A percentile compares a stretch with the other conserved stretches of the same genome.
Evolutionary conservation across 768 basidiomycete genomes (phyloP).

Genomic region (Rubroboletus pulcherrimus): DNA sequence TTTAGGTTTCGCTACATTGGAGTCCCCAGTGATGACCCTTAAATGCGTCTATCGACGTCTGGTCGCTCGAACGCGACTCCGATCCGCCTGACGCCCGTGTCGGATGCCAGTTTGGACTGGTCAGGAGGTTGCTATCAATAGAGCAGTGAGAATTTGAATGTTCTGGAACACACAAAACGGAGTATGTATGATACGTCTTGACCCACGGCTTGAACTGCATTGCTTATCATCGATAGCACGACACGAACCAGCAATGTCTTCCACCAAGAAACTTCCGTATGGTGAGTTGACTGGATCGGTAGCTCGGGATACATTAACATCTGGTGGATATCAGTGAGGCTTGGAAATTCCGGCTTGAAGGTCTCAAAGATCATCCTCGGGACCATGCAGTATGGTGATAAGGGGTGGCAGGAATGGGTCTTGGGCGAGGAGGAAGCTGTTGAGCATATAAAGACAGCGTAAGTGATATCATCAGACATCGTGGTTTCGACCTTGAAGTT

Average conservation of each 20-base stretch:
- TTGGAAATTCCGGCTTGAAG: constrained; percentile 48
- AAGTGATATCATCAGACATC: constrained; percentile 9
- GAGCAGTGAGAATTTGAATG: constrained; percentile 10
- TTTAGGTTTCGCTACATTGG: neutral
- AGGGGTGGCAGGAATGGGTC: constrained; percentile 55
- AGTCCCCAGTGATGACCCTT: neutral
- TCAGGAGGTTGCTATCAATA: constrained; percentile 13
- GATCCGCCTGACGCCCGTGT: neutral
- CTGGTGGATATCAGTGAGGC: constrained; percentile 29
- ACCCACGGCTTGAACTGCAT: neutral
- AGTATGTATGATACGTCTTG: neutral
- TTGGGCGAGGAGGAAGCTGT: constrained; percentile 43
- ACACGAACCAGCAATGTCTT: constrained; percentile 15
- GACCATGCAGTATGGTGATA: constrained; percentile 42
- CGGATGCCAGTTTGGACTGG: neutral
- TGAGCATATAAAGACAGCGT: constrained; percentile 48
- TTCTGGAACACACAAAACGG: neutral
- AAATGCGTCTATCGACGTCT: neutral
- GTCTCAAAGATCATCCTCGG: constrained; percentile 51
- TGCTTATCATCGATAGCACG: neutral
- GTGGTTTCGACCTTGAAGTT: neutral
- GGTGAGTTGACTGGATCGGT: constrained; percentile 20
- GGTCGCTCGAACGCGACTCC: neutral
- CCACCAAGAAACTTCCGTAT: constrained; percentile 29
- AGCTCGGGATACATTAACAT: neutral